Conservation (phyloP, 1,139 yeast species). For the Debaryomycetaceae sp. region DNA sequence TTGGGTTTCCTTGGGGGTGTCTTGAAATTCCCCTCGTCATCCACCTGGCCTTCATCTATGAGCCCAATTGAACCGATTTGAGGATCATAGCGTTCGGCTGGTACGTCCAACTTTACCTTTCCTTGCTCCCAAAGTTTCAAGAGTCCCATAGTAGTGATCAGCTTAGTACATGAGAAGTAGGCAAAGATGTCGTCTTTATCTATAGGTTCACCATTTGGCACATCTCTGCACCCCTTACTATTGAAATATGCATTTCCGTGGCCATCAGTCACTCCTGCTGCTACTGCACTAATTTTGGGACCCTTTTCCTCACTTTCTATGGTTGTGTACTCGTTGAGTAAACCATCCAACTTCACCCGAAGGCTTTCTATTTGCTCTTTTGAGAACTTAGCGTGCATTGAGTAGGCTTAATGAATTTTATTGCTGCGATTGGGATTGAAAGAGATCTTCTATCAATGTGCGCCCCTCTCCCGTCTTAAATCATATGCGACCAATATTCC, state of each 20-base stretch:
- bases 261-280: constrained; percentile 27
- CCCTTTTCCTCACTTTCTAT: constrained; percentile 8
- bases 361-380: constrained; percentile 10
- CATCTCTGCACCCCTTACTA: constrained; percentile 21
- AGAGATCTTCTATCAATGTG: no score
- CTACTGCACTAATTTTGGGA: constrained; percentile 22
- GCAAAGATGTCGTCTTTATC: constrained; percentile 28
- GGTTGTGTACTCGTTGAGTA: constrained; percentile 13
- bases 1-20: constrained; percentile 29
- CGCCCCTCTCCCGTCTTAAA: no score
- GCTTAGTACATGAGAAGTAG: constrained; percentile 48
- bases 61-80: constrained; percentile 39
- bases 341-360: constrained; percentile 13
- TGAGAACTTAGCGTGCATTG: neutral
- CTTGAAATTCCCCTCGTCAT: constrained; percentile 32
- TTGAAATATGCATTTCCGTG: constrained; percentile 22
- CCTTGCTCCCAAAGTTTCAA: constrained; percentile 47
- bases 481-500: no score
- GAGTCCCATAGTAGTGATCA: constrained; percentile 45
- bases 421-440: no score
- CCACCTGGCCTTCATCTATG: constrained; percentile 32
- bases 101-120: constrained; percentile 37
- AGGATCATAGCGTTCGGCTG: constrained; percentile 39
- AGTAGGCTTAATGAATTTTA: no score
- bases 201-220: constrained; percentile 17